Conservation (phyloP, 192 early-diverging fungal species). For the Podila minutissima region DNA sequence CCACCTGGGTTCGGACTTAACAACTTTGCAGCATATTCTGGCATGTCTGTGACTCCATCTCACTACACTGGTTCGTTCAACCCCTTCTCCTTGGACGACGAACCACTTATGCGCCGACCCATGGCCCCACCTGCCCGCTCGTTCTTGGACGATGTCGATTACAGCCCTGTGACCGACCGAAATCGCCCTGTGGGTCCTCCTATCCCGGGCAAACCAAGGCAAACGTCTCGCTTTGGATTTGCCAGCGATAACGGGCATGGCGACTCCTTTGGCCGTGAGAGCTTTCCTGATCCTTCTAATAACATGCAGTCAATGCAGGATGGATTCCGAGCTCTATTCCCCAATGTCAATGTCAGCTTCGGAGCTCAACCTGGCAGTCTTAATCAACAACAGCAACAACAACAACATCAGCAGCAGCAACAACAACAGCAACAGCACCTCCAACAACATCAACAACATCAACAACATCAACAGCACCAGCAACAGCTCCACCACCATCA, state of each 20-base stretch:
- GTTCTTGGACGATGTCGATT: constrained; percentile 33
- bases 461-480: constrained; percentile 22
- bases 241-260: constrained; percentile 41
- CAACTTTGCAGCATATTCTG: constrained; percentile 28
- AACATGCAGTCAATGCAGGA: constrained; percentile 62
- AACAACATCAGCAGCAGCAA: constrained; percentile 16
- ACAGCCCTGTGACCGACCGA: constrained; percentile 13
- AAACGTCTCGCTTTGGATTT: constrained; percentile 58
- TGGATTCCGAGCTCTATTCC: constrained; percentile 65
- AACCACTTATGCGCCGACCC: constrained; percentile 42
- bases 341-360: constrained; percentile 72
- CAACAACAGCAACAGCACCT: constrained; percentile 13
- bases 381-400: constrained; percentile 27
- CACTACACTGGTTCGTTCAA: constrained; percentile 59
- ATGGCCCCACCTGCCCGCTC: constrained; percentile 20
- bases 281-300: constrained; percentile 15
- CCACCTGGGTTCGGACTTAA: constrained; percentile 21
- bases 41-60: constrained; percentile 32
- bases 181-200: constrained; percentile 32
- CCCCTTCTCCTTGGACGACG: constrained; percentile 55
- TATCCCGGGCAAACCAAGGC: constrained; percentile 48
- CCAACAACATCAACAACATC: constrained; percentile 17
- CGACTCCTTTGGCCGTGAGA: constrained; percentile 25
- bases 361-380: constrained; percentile 24
- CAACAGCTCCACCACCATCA: constrained; percentile 9